phyloP scores from a whole-genome alignment of 148 eudicot genomes.

The Fagopyrum homotropicum region DNA sequence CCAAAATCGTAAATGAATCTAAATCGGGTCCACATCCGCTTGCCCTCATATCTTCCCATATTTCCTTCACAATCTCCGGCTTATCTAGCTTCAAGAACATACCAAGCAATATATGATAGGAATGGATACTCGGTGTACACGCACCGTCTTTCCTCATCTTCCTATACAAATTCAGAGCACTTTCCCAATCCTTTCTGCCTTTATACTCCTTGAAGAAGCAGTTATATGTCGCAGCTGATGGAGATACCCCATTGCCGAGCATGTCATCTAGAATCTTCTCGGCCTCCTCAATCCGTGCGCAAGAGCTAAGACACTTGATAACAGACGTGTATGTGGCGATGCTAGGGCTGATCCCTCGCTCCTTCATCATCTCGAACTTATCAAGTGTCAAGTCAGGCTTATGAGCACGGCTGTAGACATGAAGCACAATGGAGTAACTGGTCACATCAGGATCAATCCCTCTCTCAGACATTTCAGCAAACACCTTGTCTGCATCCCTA shows the following conservation, averaged over 20 bases:
- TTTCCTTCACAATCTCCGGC: conserved; percentile 55
- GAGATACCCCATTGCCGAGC: conserved; percentile 63
- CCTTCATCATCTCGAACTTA: conserved; percentile 61
- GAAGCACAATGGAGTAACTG: conserved; percentile 80
- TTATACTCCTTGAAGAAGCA: conserved; percentile 90
- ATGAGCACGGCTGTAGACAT: conserved; percentile 90
- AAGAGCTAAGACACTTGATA: conserved; percentile 83
- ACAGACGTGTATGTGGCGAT: conserved; percentile 88
- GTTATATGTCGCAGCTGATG: conserved; percentile 68
- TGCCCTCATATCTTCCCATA: conserved; percentile 77
- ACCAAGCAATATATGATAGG: conserved; percentile 61
- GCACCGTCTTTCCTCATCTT: conserved; percentile 64
- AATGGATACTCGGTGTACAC: conserved; percentile 46
- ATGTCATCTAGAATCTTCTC: conserved; percentile 62
- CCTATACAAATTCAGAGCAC: conserved; percentile 64
- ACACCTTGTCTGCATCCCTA: conserved; percentile 60
- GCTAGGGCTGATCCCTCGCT: conserved; percentile 61
- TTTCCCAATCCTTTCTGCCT: conserved; percentile 71
- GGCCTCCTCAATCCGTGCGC: conserved; percentile 78
- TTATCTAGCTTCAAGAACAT: conserved; percentile 57
- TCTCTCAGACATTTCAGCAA: conserved; percentile 74
- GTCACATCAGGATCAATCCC: conserved; percentile 91
- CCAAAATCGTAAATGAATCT: conserved; percentile 73
- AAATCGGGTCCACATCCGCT: conserved; percentile 75
- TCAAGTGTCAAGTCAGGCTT: conserved; percentile 67